Base-by-base conservation (phyloP, 768 basidiomycete species). In the Chiua virens region DNA sequence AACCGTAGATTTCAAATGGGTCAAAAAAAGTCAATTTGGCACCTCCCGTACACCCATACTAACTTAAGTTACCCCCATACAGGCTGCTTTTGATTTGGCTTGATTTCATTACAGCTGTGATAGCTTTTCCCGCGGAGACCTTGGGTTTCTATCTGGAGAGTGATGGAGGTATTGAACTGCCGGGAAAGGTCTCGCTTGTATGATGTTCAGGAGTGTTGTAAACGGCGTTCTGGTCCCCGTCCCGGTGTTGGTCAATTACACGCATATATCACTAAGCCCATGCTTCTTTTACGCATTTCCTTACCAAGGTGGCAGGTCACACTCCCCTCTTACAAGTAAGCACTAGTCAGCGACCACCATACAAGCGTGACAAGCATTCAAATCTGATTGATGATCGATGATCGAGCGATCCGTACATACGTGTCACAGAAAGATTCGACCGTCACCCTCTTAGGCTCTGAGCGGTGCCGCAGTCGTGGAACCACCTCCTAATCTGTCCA, bases 381-480 rank as follows among this genome's bases (percentile, higher is more conserved):
- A n/a, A 25, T 21, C 34, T 18, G 41, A 54, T 59, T 34, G 34
- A 34, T 34, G 37, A 35, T 56, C 61, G 30, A 30, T 5, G 40
- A 35, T 56, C 61, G 49, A 52, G 57, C 57, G 49, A 53, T 48
- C 36, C 42, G 15, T 25, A 50, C 39, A 42, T 20, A 39, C 47
- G 48, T 47, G 42, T 46, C 55, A 40, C 21, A 5, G 8, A 27
- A 58, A 39, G 41, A 37, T 36, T 27, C 42, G 42, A 23, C 23
- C 41, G 21, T n/a, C 11, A 21, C 15, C 17, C 9, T 45, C 36
- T 25, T n/a, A 32, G 48, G 32, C 38, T 45, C 39, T 36, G 41
- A 52, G 45, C 58, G 58, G 58, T 45, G 10, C 61, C 52, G 55
- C 58, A 43, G 37, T 42, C 23, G 22, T 30, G 32, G 48, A 47